A percentile compares a stretch with the other conserved stretches of the same genome.
Conservation (phyloP, 1,139 yeast genomes). For the Suhomyces chickasaworum region DNA sequence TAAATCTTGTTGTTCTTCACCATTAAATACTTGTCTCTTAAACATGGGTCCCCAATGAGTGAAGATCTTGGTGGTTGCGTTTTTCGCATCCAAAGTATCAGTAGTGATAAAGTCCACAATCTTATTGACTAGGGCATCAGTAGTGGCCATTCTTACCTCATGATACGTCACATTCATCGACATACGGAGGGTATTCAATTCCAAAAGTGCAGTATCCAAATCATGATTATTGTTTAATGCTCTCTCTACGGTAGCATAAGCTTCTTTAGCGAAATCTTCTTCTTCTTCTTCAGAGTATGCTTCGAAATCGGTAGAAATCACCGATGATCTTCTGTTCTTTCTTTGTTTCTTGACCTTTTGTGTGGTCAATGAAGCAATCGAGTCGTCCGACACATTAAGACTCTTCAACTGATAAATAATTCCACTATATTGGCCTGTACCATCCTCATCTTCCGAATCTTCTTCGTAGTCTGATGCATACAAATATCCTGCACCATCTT, state of each 20-base stretch:
- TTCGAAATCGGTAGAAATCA: constrained; percentile 45
- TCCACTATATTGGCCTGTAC: constrained; percentile 34
- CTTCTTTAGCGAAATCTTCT: constrained; percentile 85
- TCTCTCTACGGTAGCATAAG: constrained; percentile 88
- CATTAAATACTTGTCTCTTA: constrained; percentile 79
- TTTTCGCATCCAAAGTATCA: constrained; percentile 71
- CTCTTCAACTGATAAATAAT: constrained; percentile 62
- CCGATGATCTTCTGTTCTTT: constrained; percentile 38
- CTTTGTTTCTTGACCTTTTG: constrained; percentile 39
- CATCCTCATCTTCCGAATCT: constrained; percentile 40
- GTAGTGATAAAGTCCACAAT: constrained; percentile 73
- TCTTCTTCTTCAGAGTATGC: constrained; percentile 46
- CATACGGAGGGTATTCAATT: constrained; percentile 93
- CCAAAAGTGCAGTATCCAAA: constrained; percentile 87
- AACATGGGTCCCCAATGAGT: constrained; percentile 79
- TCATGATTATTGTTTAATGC: constrained; percentile 92
- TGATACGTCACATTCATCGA: constrained; percentile 94
- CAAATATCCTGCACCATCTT: constrained; percentile 59
- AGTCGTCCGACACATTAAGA: constrained; percentile 75
- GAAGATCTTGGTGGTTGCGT: constrained; percentile 75
- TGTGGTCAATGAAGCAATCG: constrained; percentile 63
- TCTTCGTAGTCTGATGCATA: constrained; percentile 52
- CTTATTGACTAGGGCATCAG: constrained; percentile 68
- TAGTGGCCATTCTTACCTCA: constrained; percentile 84
- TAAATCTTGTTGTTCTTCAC: constrained; percentile 75